phyloP scores from a whole-genome alignment of 371 early-diverging fungal species.

The Apophysomyces sp. region DNA sequence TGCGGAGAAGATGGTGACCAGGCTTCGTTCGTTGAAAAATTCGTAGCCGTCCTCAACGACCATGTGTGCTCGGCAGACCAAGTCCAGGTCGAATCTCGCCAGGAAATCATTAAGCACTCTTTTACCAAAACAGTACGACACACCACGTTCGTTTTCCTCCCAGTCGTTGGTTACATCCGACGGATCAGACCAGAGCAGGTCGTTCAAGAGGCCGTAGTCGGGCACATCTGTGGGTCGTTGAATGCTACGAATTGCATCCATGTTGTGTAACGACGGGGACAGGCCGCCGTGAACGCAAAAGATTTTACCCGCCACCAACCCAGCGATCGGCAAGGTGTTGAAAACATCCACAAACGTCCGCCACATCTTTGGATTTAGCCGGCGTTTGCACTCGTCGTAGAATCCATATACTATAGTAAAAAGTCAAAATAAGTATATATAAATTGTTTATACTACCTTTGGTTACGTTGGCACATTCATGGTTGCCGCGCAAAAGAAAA shows the following conservation, averaged over 20 bases:
- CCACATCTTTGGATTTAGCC: constrained; percentile 93
- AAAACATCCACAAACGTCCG: constrained; percentile 96
- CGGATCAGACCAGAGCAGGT: constrained; percentile 92
- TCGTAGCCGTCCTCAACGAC: constrained; percentile 99
- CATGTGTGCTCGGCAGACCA: constrained; percentile 97
- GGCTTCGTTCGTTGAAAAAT: constrained; percentile 91
- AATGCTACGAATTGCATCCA: constrained; percentile 94
- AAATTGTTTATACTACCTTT: too few relatives aligned
- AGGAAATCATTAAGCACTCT: constrained; percentile 88
- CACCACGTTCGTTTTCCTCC: constrained; percentile 98
- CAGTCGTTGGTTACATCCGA: constrained; percentile 77
- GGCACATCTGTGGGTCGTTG: constrained; percentile 95
- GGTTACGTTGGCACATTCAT: constrained; percentile 96
- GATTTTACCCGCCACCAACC: constrained; percentile 93
- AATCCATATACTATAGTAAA: constrained; percentile 91
- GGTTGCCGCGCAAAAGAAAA: constrained; percentile 97
- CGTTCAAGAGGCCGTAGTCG: constrained; percentile 84
- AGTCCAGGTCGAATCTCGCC: constrained; percentile 79
- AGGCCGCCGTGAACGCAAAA: constrained; percentile 98
- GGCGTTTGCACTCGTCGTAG: constrained; percentile 99
- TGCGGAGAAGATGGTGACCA: constrained; percentile 98
- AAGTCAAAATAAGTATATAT: too few relatives aligned
- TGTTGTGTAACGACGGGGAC: constrained; percentile 75
- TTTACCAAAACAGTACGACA: constrained; percentile 92
- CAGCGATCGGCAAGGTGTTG: constrained; percentile 96